A percentile compares a stretch with the other conserved stretches of the same genome.
phyloP scores from a whole-genome alignment of 495 filamentous ascomycete genomes.

The Amorphotheca resinae region DNA sequence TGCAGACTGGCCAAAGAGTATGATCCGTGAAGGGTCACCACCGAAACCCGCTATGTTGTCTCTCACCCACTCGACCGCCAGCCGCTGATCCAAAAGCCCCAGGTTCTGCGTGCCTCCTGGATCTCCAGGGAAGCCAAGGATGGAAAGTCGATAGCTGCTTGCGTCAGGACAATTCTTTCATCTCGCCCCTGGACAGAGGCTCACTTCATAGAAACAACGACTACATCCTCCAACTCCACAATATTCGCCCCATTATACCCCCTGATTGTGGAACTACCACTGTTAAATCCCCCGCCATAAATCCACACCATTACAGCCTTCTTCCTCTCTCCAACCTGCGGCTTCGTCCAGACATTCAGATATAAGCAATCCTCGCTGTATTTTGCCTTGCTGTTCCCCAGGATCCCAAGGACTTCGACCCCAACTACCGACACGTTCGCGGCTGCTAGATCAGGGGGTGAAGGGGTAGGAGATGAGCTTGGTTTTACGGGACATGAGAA shows the following conservation, averaged over 20 bases:
- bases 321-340: slow-evolving; percentile 19
- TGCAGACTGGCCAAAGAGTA: slow-evolving; percentile 39
- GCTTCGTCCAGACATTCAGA: slow-evolving; percentile 36
- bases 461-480: too few relatives aligned
- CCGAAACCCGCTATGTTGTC: slow-evolving; percentile 44
- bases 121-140: slow-evolving; percentile 38
- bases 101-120: slow-evolving; percentile 30
- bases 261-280: slow-evolving; percentile 23
- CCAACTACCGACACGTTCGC: slow-evolving; percentile 11
- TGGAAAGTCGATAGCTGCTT: slow-evolving; percentile 38
- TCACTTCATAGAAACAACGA: slow-evolving; percentile 48
- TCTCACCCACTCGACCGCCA: slow-evolving; percentile 47
- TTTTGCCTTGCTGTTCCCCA: not conserved
- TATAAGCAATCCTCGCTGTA: slow-evolving; percentile 41
- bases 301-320: slow-evolving; percentile 30
- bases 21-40: slow-evolving; percentile 25
- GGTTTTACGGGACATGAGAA: slow-evolving; percentile 12
- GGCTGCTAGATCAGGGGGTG: not conserved
- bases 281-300: slow-evolving; percentile 26
- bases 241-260: slow-evolving; percentile 31
- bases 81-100: slow-evolving; percentile 24
- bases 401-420: not conserved
- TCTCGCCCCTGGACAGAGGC: not conserved
- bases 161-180: slow-evolving; percentile 30
- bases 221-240: slow-evolving; percentile 34